These are phyloP conservation scores for Mallotus nudiflorus DNA, from an alignment of 345 rosid genomes.

Conservation along the genomic window DNA sequence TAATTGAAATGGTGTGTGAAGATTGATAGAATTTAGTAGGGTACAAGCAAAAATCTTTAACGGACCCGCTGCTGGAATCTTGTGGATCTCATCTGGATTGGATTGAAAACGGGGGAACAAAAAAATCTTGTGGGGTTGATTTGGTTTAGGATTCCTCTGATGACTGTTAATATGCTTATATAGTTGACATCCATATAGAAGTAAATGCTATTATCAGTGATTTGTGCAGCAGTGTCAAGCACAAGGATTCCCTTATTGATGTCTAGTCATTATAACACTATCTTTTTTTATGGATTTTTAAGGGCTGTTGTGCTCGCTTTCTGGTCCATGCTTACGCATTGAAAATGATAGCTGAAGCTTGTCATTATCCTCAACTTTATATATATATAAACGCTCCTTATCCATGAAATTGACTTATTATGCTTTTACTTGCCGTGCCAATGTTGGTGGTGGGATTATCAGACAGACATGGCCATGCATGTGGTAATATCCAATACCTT, in stretches of 20 bases:
- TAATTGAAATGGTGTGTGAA: slow-evolving; percentile 3
- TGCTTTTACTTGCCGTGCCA: slow-evolving; percentile 1
- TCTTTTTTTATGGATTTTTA: slow-evolving; percentile 12
- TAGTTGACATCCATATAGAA: background rate
- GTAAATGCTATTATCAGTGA: background rate
- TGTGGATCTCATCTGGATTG: slow-evolving; percentile 18
- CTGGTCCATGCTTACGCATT: slow-evolving; percentile 21
- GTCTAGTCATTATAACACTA: background rate
- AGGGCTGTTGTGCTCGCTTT: slow-evolving; percentile 13
- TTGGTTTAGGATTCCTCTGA: background rate
- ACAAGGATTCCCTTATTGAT: background rate
- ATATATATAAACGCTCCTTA: too few relatives aligned
- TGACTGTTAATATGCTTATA: too few relatives aligned
- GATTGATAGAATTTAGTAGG: slow-evolving; percentile 20
- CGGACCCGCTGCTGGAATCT: slow-evolving; percentile 28
- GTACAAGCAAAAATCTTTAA: slow-evolving; percentile 18
- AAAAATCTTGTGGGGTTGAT: slow-evolving; percentile 23
- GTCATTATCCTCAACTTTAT: slow-evolving; percentile 26
- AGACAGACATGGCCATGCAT: slow-evolving; percentile 22
- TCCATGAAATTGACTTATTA: slow-evolving; percentile 8
- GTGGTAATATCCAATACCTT: too few relatives aligned
- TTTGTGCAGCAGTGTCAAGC: slow-evolving; percentile 1
- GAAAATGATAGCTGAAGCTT: slow-evolving; percentile 12
- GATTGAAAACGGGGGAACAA: slow-evolving; percentile 23
- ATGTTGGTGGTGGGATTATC: slow-evolving; percentile 7